Percentiles rank a stretch among this genome's conserved stretches.
phyloP scores from a whole-genome alignment of 495 filamentous ascomycete genomes.

The Thermothielavioides terrestris region DNA sequence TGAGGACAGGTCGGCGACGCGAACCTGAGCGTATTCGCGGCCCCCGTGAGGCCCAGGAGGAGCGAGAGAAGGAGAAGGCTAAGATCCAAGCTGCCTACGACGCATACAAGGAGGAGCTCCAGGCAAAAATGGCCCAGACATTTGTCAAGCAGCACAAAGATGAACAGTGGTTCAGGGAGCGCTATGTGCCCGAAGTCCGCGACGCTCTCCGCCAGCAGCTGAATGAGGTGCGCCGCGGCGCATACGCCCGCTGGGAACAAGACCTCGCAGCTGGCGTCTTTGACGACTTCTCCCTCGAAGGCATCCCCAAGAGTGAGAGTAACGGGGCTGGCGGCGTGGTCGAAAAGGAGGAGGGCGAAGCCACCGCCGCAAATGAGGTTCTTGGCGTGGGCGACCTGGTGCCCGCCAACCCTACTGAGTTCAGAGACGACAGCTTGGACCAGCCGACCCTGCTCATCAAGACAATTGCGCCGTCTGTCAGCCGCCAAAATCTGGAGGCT shows the following conservation, averaged over 20 bases:
- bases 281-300: conserved; percentile 91
- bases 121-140: conserved; percentile 76
- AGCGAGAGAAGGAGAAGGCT: conserved; percentile 79
- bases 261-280: conserved; percentile 76
- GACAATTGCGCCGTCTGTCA: conserved; percentile 93
- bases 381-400: conserved; percentile 84
- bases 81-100: conserved; percentile 91
- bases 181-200: conserved; percentile 74
- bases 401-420: conserved; percentile 66
- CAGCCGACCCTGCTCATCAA: conserved; percentile 95
- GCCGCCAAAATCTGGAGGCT: conserved; percentile 80
- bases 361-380: conserved; percentile 81
- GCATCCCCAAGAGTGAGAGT: conserved; percentile 87
- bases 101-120: conserved; percentile 85
- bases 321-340: conserved; percentile 78
- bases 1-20: conserved; percentile 62
- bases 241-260: conserved; percentile 74
- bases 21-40: conserved; percentile 63
- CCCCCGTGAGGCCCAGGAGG: conserved; percentile 69
- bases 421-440: conserved; percentile 71
- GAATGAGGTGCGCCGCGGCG: conserved; percentile 62
- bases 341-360: conserved; percentile 92
- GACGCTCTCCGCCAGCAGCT: conserved; percentile 60
- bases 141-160: conserved; percentile 87
- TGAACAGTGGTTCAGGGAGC: conserved; percentile 97